Base-by-base conservation (phyloP, 1,284 basidiomycete species). In the Pseudozyma tsukubaensis region DNA sequence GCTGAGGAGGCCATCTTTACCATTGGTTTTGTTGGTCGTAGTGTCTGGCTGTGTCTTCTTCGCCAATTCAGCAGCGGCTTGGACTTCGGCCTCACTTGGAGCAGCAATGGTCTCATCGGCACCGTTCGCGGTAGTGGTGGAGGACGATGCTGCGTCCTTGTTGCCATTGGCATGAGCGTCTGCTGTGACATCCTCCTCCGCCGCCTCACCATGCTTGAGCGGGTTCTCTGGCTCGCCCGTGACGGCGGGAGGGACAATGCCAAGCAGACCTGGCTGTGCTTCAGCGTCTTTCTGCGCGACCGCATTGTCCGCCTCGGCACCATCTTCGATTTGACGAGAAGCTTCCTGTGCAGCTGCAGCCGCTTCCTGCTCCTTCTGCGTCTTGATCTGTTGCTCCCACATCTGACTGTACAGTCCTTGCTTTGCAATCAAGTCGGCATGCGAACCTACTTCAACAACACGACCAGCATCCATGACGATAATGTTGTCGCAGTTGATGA, bases 331-430 rank as follows among this genome's bases (percentile, higher is more conserved):
- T 47, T 40, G 34, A n/a, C 19, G 45, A 18, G 21, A 34, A 8
- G 56, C 65, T 18, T 73, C 58, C 36, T 59, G 58, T 19, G 57
- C 56, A 11, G 68, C 71, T 0, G 73, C 72, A 3, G 72, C 77
- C 8, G 78, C 78, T 47, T 79, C 72, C 53, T 80, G 77, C 69
- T 83, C 80, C 59, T 80, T 80, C 37, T 79, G 77, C 42, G 80
- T 83, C 60, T 81, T 80, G 76, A 83, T 82, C 72, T 84, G 83
- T 64, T 82, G 76, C 44, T 62, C 62, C 83, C 83, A 84, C 62
- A 84, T 79, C 43, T 62, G 60, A 49, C 63, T 68, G 63, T 84
- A 84, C 40, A 67, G 42, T 14, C 83, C 83, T 29, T 45, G 62
- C 14, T 52, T 50, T 14, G 60, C 73, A 36, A 83, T 73, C 37